phyloP scores from a whole-genome alignment of 2,329 filamentous ascomycete genomes.

The Aureobasidium zeae region DNA sequence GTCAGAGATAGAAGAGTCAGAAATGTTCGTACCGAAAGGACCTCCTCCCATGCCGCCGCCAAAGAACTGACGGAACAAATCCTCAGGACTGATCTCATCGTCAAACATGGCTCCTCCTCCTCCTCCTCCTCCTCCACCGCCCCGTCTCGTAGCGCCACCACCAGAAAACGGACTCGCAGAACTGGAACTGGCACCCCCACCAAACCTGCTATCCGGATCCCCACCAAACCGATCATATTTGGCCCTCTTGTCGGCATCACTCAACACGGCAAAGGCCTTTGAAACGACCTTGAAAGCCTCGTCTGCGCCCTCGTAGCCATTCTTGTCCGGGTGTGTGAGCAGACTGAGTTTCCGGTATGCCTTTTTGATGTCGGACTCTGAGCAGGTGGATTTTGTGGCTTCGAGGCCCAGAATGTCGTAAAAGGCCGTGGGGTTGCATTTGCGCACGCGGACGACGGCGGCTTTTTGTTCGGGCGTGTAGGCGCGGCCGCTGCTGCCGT shows the following conservation, averaged over 20 bases:
- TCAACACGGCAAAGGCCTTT: slow-evolving; percentile 83
- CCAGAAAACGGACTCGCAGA: slow-evolving; percentile 53
- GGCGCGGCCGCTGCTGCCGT: slow-evolving; percentile 64
- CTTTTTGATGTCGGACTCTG: slow-evolving; percentile 88
- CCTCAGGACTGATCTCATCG: slow-evolving; percentile 89
- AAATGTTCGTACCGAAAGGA: slow-evolving; percentile 19
- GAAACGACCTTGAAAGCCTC: slow-evolving; percentile 99
- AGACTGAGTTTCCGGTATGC: slow-evolving; percentile 91
- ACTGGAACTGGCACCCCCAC: slow-evolving; percentile 45
- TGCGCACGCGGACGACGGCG: slow-evolving; percentile 79
- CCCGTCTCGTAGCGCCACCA: slow-evolving; percentile 34
- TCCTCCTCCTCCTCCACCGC: slow-evolving; percentile 24
- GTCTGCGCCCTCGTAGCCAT: slow-evolving; percentile 88
- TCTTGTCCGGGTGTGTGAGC: slow-evolving; percentile 97
- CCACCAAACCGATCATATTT: slow-evolving; percentile 84
- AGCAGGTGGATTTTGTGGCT: slow-evolving; percentile 52
- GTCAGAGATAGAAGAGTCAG: neutral
- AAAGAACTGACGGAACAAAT: slow-evolving; percentile 96
- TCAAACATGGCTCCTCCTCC: slow-evolving; percentile 52
- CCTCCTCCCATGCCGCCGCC: slow-evolving; percentile 54
- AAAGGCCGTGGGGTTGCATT: slow-evolving; percentile 76
- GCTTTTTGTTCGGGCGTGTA: slow-evolving; percentile 87
- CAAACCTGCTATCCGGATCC: slow-evolving; percentile 84
- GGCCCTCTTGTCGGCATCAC: slow-evolving; percentile 84
- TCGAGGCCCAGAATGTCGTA: slow-evolving; percentile 86